phyloP scores from a whole-genome alignment of 106 monocot genomes.

The Allium fistulosum region DNA sequence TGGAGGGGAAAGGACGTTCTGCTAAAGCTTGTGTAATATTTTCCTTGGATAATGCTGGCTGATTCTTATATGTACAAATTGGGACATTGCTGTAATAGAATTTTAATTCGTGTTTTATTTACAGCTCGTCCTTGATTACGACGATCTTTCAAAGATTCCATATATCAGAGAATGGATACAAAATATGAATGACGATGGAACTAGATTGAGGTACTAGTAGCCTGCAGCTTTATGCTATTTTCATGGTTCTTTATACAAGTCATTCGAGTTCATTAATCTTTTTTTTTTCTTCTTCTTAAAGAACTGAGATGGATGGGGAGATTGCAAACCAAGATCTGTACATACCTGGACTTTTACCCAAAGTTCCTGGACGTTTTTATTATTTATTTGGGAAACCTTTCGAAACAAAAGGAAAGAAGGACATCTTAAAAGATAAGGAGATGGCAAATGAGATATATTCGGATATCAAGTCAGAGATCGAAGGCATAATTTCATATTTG shows the following conservation, averaged over 20 bases:
- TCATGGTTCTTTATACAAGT: no score
- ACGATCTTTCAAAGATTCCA: conserved; percentile 67
- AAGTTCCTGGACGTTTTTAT: conserved; percentile 89
- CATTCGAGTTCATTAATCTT: background rate
- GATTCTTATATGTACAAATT: no score
- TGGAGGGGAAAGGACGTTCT: no score
- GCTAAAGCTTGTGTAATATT: no score
- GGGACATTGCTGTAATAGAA: no score
- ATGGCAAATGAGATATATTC: conserved; percentile 45
- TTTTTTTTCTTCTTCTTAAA: conserved; percentile 10
- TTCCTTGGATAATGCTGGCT: no score
- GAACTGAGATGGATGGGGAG: conserved; percentile 43
- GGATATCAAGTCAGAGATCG: conserved; percentile 70
- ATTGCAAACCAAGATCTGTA: conserved; percentile 51
- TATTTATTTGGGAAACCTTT: conserved; percentile 86
- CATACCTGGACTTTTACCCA: conserved; percentile 60
- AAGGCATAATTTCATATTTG: conserved; percentile 52
- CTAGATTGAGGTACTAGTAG: conserved; percentile 45
- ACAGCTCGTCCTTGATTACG: conserved; percentile 85
- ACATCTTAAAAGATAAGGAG: conserved; percentile 32
- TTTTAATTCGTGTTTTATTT: conserved; percentile 2
- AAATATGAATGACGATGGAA: conserved; percentile 34
- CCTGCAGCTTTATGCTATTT: no score
- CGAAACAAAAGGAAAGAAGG: conserved; percentile 51
- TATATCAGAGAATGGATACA: conserved; percentile 32